Evolutionary conservation across 73 alveolate species (phyloP).

Genomic region (Paramecium bursaria): DNA sequence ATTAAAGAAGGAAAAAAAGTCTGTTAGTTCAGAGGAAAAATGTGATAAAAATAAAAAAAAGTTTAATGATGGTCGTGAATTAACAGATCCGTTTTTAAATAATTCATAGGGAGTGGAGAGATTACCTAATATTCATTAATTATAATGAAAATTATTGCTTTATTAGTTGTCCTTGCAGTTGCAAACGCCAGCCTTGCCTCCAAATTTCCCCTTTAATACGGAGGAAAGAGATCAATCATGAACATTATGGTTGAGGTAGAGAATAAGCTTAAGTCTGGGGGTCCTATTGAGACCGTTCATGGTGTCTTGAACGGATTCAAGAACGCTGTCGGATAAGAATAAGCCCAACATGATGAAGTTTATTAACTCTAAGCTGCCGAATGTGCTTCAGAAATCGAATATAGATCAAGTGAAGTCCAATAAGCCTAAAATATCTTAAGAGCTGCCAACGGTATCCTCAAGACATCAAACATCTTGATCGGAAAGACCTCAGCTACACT

Average conservation of each 20-base stretch:
- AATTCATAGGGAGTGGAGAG: not conserved
- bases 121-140: too few relatives aligned
- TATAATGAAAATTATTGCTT: not conserved
- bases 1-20: too few relatives aligned
- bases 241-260: slow-evolving; percentile 43
- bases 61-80: not conserved
- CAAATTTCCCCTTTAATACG: not conserved
- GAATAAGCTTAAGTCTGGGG: slow-evolving; percentile 9
- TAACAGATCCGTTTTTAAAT: too few relatives aligned
- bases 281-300: slow-evolving; percentile 33
- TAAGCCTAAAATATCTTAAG: slow-evolving; percentile 3
- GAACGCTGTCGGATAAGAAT: slow-evolving; percentile 45
- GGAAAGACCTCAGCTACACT: slow-evolving; percentile 44
- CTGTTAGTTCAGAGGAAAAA: too few relatives aligned
- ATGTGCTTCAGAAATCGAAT: slow-evolving; percentile 16
- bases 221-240: slow-evolving; percentile 47
- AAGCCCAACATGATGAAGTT: slow-evolving; percentile 50
- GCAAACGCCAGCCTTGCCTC: slow-evolving; percentile 14
- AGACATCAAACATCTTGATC: slow-evolving; percentile 7
- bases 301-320: slow-evolving; percentile 33
- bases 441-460: slow-evolving; percentile 49
- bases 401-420: slow-evolving; percentile 53
- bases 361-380: slow-evolving; percentile 1
- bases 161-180: not conserved
- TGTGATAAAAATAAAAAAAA: too few relatives aligned